Base-by-base conservation (phyloP, 75 land plant genomes). In the Chamaecyparis obtusa region DNA sequence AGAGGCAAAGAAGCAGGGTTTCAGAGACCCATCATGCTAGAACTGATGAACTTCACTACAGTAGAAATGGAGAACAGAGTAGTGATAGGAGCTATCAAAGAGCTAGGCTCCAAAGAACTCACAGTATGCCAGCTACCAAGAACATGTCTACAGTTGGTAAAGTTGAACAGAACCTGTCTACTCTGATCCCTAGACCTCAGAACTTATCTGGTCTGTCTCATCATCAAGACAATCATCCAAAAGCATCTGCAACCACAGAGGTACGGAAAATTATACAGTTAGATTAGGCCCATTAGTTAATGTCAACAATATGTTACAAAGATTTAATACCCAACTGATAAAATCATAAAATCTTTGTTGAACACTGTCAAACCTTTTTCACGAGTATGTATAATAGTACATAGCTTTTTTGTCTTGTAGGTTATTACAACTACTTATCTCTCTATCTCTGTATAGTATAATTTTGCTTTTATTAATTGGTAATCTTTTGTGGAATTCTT, bases 1-100 rank as follows among this genome's bases (percentile, higher is more conserved):
- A 87, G 41, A 16, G 56, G 32, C 67, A 86, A 55, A 51, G 86
- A 33, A 84, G 39, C 72, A 84, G 67, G 32, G 85, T n/a, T 48
- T 33, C 85, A 49, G 41, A 49, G 24, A 64, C 39, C 85, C 37
- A 33, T n/a, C 36, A 43, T 19, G 71, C 15, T 57, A 39, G 13
- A 33, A 84, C 79, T 55, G 36, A 16, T 35, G 85, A 84, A 19
- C 9, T 9, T 57, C 37, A 84, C 36, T 35, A 19, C 85, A 24
- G n/a, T 21, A 57, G 30, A 57, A 55, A 64, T 49, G 71, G 71
- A 32, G 37, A 74, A 32, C 14, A 32, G 0, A 13, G 76, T 11
- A 74, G 15, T 13, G 76, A 74, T 74, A 36, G 36, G 16, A 74
- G 37, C 16, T 33, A 74, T 74, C 36, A 74, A 32, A 74, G 14